Conservation (phyloP, 305 asterid genomes). For the Ajuga reptans region DNA sequence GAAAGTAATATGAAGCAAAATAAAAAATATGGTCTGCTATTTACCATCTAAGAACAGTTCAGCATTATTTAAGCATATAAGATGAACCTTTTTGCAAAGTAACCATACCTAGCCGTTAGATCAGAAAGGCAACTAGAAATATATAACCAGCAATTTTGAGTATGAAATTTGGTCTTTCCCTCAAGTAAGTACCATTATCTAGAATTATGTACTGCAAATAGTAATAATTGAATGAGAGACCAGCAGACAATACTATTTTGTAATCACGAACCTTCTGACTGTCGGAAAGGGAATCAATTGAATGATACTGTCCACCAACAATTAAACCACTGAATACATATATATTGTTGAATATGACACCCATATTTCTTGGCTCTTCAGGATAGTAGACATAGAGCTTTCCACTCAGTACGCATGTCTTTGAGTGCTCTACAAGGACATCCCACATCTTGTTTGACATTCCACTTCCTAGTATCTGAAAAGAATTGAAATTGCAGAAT, state of each 20-base stretch:
- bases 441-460: slow-evolving; percentile 99
- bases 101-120: not conserved
- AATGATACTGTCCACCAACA: slow-evolving; percentile 57
- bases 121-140: not conserved
- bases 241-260: not conserved
- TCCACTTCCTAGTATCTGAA: slow-evolving; percentile 87
- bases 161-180: not conserved
- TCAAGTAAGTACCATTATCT: not conserved
- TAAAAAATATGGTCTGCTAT: not conserved
- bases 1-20: not conserved
- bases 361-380: slow-evolving; percentile 67
- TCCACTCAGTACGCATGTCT: slow-evolving; percentile 86
- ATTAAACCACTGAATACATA: slow-evolving; percentile 76
- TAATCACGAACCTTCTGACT: slow-evolving; percentile 65
- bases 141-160: not conserved
- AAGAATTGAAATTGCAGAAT: not conserved
- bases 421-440: slow-evolving; percentile 74
- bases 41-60: not conserved
- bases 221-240: not conserved
- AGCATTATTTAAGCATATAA: not conserved
- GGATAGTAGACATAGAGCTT: slow-evolving; percentile 81
- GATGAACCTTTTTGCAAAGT: not conserved
- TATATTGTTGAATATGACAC: slow-evolving; percentile 75
- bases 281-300: slow-evolving; percentile 79
- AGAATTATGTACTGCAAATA: not conserved